Evolutionary conservation across 495 filamentous ascomycete species (phyloP).

Genomic region (Penicillium argentinense): DNA sequence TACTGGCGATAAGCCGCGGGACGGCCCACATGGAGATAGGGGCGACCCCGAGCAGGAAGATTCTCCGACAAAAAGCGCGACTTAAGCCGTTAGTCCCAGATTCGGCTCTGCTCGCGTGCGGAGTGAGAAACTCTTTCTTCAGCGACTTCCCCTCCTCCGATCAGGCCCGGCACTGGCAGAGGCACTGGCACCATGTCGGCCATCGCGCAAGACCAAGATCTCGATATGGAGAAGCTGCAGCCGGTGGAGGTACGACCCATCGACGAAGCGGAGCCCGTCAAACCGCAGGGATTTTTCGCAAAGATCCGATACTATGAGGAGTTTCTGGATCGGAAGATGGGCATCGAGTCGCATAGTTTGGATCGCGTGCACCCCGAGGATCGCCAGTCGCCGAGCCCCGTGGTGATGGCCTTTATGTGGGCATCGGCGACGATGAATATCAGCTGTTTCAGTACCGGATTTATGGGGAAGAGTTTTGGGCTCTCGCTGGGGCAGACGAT

Average conservation of each 20-base stretch:
- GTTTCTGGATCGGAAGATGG: constrained; percentile 51
- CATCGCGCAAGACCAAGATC: constrained; percentile 38
- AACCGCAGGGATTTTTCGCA: constrained; percentile 27
- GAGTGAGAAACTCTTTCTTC: background rate
- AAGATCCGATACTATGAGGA: constrained; percentile 46
- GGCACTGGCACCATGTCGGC: too few species aligned
- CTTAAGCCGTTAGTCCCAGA: constrained; percentile 4
- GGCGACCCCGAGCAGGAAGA: background rate
- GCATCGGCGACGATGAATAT: constrained; percentile 55
- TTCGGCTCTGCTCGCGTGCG: constrained; percentile 2
- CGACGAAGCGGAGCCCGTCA: constrained; percentile 14
- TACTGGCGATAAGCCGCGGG: background rate
- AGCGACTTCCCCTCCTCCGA: background rate
- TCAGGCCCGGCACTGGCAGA: too few species aligned
- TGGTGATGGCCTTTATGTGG: constrained; percentile 54
- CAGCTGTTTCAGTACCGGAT: constrained; percentile 47
- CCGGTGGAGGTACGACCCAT: constrained; percentile 46
- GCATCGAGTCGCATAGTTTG: constrained; percentile 53
- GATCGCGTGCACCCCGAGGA: constrained; percentile 52
- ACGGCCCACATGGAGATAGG: constrained; percentile 1
- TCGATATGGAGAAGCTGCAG: constrained; percentile 47
- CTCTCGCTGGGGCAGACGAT: constrained; percentile 35
- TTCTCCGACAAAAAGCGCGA: constrained; percentile 1
- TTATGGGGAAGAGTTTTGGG: constrained; percentile 38
- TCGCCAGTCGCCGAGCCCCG: constrained; percentile 25